Conservation (phyloP, 2,329 filamentous ascomycete genomes). For the Gaeumannomyces tritici region DNA sequence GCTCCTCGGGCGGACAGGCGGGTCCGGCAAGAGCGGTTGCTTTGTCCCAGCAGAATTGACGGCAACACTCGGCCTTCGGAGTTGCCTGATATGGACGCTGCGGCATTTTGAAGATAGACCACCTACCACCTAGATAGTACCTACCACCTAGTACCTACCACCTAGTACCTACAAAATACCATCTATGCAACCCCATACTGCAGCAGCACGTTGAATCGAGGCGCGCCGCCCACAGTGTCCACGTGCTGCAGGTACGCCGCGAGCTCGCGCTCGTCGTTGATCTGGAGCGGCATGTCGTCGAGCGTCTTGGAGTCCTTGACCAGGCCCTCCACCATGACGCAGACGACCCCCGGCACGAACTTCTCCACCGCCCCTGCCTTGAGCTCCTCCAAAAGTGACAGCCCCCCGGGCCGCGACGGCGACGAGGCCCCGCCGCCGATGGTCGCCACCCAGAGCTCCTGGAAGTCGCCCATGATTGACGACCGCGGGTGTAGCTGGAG, state of each 20-base stretch:
- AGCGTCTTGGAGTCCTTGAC: slow-evolving; percentile 44
- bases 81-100: not conserved
- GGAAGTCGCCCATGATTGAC: slow-evolving; percentile 33
- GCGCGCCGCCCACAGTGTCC: slow-evolving; percentile 29
- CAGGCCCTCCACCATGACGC: slow-evolving; percentile 56
- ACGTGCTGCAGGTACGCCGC: slow-evolving; percentile 61
- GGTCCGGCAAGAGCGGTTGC: not conserved
- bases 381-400: slow-evolving; percentile 48
- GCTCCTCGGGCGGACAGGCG: not conserved
- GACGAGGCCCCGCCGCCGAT: slow-evolving; percentile 24
- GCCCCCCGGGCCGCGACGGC: slow-evolving; percentile 5
- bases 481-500: slow-evolving; percentile 62
- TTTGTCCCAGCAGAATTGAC: not conserved
- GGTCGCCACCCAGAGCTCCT: slow-evolving; percentile 56
- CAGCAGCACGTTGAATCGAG: slow-evolving; percentile 31
- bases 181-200: not conserved
- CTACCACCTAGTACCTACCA: too few relatives aligned
- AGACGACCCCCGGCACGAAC: slow-evolving; percentile 44
- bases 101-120: too few relatives aligned
- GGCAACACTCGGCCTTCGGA: not conserved
- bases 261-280: slow-evolving; percentile 64
- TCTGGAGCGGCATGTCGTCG: slow-evolving; percentile 51
- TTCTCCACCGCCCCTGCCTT: slow-evolving; percentile 51
- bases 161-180: too few relatives aligned
- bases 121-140: too few relatives aligned